These are phyloP conservation scores for Talaromyces pinophilus DNA, from an alignment of 2,329 filamentous ascomycete genomes.

Conservation along the genomic window DNA sequence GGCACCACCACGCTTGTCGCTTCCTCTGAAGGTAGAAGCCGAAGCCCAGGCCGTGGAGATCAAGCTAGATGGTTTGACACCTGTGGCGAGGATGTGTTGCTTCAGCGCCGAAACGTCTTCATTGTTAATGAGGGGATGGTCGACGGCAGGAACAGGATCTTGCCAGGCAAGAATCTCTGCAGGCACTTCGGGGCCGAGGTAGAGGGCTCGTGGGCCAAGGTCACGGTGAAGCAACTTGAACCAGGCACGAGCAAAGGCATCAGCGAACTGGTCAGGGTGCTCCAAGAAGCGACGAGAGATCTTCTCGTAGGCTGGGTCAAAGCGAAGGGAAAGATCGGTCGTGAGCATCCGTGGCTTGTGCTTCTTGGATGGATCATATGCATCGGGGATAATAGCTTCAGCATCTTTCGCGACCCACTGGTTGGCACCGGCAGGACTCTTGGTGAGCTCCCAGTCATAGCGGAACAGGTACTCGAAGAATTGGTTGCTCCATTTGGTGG, in stretches of 20 bases:
- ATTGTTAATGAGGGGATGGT: conserved; percentile 62
- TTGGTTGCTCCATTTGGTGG: conserved; percentile 72
- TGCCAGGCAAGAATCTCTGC: conserved; percentile 72
- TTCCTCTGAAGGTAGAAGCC: conserved; percentile 70
- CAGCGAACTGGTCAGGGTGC: conserved; percentile 67
- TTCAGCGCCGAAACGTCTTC: conserved; percentile 67
- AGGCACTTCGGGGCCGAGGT: conserved; percentile 73
- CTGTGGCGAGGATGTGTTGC: conserved; percentile 65
- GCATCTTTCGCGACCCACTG: conserved; percentile 74
- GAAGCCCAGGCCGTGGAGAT: conserved; percentile 69
- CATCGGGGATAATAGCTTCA: conserved; percentile 68
- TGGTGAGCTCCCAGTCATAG: conserved; percentile 74
- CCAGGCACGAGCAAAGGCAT: conserved; percentile 73
- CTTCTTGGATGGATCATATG: conserved; percentile 70
- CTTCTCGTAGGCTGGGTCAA: conserved; percentile 73
- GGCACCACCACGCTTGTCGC: conserved; percentile 80
- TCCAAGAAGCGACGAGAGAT: conserved; percentile 70
- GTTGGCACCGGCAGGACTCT: conserved; percentile 73
- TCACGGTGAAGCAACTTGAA: conserved; percentile 84
- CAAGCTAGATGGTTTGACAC: conserved; percentile 61
- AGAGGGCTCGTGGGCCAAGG: conserved; percentile 69
- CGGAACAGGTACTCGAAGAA: conserved; percentile 77
- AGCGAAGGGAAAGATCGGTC: conserved; percentile 70
- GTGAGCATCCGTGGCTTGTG: conserved; percentile 76
- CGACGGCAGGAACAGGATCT: conserved; percentile 65